A percentile compares a stretch with the other conserved stretches of the same genome.
phyloP scores from a whole-genome alignment of 176 grass and related monocot species.

The Coix lacrymajobi region DNA sequence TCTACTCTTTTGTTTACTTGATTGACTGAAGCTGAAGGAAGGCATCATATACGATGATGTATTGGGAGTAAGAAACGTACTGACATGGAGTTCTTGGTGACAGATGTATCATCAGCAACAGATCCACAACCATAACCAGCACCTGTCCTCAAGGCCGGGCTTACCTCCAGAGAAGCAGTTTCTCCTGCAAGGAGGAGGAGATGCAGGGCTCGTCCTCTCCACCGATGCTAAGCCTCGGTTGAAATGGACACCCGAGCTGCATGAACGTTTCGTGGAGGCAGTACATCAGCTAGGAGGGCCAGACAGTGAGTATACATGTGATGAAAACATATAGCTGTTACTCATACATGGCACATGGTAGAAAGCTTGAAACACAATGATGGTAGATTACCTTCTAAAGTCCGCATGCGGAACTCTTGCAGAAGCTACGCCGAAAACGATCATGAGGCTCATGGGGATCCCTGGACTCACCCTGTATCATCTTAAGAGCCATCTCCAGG shows the following conservation, averaged over 20 bases:
- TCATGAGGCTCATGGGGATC: conserved; percentile 94
- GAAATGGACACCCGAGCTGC: conserved; percentile 94
- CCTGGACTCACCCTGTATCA: conserved; percentile 89
- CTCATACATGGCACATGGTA: background rate
- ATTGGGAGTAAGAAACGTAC: background rate
- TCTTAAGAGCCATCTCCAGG: conserved; percentile 98
- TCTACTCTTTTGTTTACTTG: conserved; percentile 12
- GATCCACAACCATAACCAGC: conserved; percentile 36
- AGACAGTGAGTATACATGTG: conserved; percentile 66
- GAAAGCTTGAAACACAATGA: background rate
- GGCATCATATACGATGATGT: background rate
- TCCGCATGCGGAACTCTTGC: background rate
- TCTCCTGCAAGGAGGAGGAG: conserved; percentile 46
- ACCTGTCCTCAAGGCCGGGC: conserved; percentile 49
- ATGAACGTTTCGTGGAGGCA: conserved; percentile 74
- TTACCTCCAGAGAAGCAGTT: conserved; percentile 60
- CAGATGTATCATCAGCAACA: conserved; percentile 86
- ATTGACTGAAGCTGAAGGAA: background rate
- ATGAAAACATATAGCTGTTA: background rate
- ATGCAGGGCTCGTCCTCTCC: conserved; percentile 87
- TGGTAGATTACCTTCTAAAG: conserved; percentile 7
- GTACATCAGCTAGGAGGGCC: conserved; percentile 78
- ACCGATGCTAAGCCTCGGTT: conserved; percentile 85
- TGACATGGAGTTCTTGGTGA: conserved; percentile 27
- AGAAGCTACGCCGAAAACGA: conserved; percentile 92